These are phyloP conservation scores for Colletotrichum sp. DNA, from an alignment of 2,329 filamentous ascomycete genomes.

Conservation along the genomic window DNA sequence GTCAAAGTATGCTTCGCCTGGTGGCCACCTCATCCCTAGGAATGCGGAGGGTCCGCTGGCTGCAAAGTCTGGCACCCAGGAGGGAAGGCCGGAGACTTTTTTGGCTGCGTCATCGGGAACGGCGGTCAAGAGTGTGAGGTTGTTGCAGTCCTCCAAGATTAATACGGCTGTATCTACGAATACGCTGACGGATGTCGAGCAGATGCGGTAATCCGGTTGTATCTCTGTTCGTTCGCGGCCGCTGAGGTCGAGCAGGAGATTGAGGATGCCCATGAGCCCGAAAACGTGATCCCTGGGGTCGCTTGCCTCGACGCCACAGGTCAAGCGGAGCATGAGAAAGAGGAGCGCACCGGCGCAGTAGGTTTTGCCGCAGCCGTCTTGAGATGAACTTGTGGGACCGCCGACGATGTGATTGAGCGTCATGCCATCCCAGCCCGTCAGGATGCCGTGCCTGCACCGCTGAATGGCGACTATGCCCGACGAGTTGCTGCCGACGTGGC, in stretches of 20 bases:
- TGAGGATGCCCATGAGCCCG: conserved; percentile 21
- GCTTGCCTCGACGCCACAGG: conserved; percentile 19
- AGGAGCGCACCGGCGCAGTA: conserved; percentile 9
- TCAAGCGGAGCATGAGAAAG: conserved; percentile 17
- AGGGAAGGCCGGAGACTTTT: conserved; percentile 4
- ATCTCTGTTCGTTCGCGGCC: not conserved
- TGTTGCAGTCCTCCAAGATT: conserved; percentile 17
- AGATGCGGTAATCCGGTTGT: not conserved
- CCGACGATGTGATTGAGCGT: conserved; percentile 5
- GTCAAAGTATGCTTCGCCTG: not conserved
- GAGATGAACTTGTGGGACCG: no score
- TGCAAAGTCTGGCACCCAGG: conserved; percentile 28
- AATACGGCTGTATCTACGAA: not conserved
- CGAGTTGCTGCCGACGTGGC: not conserved
- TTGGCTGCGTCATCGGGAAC: conserved; percentile 23
- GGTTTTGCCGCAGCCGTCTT: not conserved
- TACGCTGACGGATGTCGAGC: not conserved
- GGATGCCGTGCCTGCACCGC: not conserved
- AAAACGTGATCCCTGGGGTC: conserved; percentile 22
- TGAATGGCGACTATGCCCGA: conserved; percentile 12
- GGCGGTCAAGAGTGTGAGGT: conserved; percentile 24
- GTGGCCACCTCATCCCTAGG: not conserved
- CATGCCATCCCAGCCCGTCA: not conserved
- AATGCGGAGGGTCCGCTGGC: not conserved
- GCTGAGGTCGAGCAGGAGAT: conserved; percentile 1